Percentiles rank a stretch among this genome's conserved stretches.
phyloP scores from a whole-genome alignment of 148 eudicot genomes.

The Rhododendron simsii region DNA sequence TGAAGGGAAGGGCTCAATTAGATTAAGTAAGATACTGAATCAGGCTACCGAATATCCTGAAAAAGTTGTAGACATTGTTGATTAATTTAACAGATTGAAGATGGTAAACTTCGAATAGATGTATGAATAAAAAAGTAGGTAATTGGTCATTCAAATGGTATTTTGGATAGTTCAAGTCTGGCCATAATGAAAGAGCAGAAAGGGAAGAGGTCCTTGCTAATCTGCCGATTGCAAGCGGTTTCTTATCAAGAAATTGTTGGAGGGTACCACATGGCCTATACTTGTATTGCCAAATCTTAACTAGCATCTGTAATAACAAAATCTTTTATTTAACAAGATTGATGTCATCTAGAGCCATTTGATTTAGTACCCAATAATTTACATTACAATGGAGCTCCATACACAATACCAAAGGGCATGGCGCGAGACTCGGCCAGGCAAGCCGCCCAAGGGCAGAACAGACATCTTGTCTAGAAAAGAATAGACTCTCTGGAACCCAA shows the following conservation, averaged over 20 bases:
- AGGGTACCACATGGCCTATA: not conserved
- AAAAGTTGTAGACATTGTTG: not conserved
- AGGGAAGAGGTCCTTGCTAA: not conserved
- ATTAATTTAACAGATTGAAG: no score
- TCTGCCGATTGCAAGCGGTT: not conserved
- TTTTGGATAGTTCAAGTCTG: not conserved
- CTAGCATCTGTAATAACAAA: not conserved
- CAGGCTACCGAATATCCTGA: not conserved
- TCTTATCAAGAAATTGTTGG: not conserved
- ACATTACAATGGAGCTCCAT: not conserved
- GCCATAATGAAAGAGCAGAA: not conserved
- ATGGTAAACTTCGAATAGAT: not conserved
- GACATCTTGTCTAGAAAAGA: not conserved
- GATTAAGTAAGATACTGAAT: not conserved
- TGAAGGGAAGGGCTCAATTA: not conserved
- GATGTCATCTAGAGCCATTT: not conserved
- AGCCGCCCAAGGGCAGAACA: not conserved
- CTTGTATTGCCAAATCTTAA: not conserved
- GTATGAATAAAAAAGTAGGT: not conserved
- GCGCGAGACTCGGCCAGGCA: not conserved
- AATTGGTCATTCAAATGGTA: not conserved
- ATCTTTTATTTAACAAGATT: not conserved
- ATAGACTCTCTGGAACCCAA: not conserved
- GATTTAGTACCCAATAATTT: not conserved
- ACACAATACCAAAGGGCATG: not conserved